Conservation (phyloP, 805 yeast genomes). For the Metschnikowia borealis region DNA sequence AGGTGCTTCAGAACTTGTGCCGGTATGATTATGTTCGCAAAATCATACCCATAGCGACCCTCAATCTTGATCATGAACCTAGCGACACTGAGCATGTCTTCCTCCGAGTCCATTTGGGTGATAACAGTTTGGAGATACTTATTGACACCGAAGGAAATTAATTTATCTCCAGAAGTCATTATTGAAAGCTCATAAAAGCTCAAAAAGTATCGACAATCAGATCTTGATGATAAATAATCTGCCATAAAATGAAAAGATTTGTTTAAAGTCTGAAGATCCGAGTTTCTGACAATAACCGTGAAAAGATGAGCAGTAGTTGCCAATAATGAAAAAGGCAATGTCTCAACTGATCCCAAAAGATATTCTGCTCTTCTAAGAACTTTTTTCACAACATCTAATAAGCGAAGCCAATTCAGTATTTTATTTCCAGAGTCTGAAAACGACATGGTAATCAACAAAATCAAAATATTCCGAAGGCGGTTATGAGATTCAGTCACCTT, state of each 20-base stretch:
- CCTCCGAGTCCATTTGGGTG: conserved; percentile 20
- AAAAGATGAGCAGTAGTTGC: conserved; percentile 43
- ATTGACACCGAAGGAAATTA: conserved; percentile 40
- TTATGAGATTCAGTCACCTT: conserved; percentile 1
- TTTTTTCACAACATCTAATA: conserved; percentile 20
- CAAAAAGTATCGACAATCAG: conserved; percentile 36
- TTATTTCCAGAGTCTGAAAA: conserved; percentile 73
- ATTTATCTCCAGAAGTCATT: conserved; percentile 41
- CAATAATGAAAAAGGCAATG: conserved; percentile 7
- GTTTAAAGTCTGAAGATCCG: conserved; percentile 45
- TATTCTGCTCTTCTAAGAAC: conserved; percentile 20
- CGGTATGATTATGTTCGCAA: not conserved
- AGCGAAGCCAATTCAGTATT: conserved; percentile 48
- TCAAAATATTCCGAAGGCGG: conserved; percentile 21
- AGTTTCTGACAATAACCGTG: conserved; percentile 51
- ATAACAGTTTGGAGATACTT: conserved; percentile 49
- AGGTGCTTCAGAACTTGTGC: not conserved
- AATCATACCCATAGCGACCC: not conserved
- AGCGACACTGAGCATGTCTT: conserved; percentile 6
- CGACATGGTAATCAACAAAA: conserved; percentile 44
- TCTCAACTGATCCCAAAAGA: conserved; percentile 3
- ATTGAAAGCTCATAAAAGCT: conserved; percentile 46
- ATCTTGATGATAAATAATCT: conserved; percentile 31
- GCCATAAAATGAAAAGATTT: conserved; percentile 44
- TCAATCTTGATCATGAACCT: not conserved